Base-by-base conservation (phyloP, 2,329 filamentous ascomycete species). In the Immersiporthe knoxdaviesiana region DNA sequence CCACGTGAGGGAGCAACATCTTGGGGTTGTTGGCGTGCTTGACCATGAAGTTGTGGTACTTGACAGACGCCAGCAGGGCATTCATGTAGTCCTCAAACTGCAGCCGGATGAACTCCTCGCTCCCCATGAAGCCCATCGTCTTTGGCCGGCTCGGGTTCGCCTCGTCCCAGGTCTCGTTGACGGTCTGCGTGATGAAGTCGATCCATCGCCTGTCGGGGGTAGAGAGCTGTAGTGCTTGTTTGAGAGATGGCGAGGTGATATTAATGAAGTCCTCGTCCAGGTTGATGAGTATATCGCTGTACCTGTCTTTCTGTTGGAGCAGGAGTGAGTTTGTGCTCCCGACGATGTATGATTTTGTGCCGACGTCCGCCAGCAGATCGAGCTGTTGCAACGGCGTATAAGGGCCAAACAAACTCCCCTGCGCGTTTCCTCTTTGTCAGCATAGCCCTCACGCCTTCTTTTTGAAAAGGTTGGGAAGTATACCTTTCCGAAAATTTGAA, bases 51-150 rank as follows among this genome's bases (percentile, higher is more conserved):
- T 88, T 90, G 79, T 94, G 94, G 78, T 97, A 98, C 78, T 97
- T 97, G 74, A 94, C 91, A 0, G 92, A 90, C 0, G 94, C 92
- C 58, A 98, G 88, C 72, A 99, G 86, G 0, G 94, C 93, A 32
- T 98, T 86, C 7, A 99, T 87, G 77, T 99, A 99, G 76, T 97
- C 94, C 80, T 99, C 96, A 72, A 99, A 99, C 76, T 98, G 95
- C 54, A 97, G 88, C 39, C 96, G 89, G 74, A 99, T 99, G 76
- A 97, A 97, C 78, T 98, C 96, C 81, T 99, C 96, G 72, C 94
- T 97, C 39, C 96, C 96, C 50, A 93, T 90, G 76, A 97, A 99
- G 39, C 94, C 94, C 84, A 97, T 91, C 2, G 93, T 97, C 76
- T 94, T 97, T n/a, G 96, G 96, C 62, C 92, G 87, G 72, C 89